Evolutionary conservation across 2,329 filamentous ascomycete species (phyloP), one percentile per base, ranked within the genome.

Genomic region (Setomelanomma holmii): DNA sequence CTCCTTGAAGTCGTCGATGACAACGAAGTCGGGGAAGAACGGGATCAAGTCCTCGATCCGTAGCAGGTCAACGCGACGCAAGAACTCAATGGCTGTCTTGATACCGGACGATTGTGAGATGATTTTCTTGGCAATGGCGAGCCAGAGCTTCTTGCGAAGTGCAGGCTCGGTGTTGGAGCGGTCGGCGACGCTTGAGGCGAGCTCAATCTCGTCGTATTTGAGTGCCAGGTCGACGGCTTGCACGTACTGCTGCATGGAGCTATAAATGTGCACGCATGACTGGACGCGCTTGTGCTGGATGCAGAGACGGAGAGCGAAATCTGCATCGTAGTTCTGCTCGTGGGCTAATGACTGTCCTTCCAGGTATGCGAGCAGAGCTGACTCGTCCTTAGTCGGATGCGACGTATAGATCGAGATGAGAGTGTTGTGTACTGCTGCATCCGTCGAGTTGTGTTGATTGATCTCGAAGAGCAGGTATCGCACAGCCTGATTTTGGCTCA

Each of bases 1-100:
- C 58, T 98, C 93, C 72, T 98, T 97, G 83, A 99, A 99, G 74
- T 98, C 95, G 71, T 99, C 95, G 56, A 99, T 98, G 45, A 98
- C 90, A 20, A 98, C 92, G 71, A 99, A 99, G 73, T 99, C 95
- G 0, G 95, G 95, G 77, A 99, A 99, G 80, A 99, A 97, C 0
- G 95, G 95, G 35, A 99, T 98, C 23, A 99, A 78, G 68, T 99
- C 95, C 77, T 99, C 95, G 58, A 99, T 99, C 58, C 89, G 89
- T 42, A 99, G 84, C 11, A 98, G 82, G 55, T 97, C 92, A 72
- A 93, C 97, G 8, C 91, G 88, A 63, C 91, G 91, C 11, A 98
- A 82, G 69, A 99, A 97, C 56, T 96, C 91, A 61, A 99, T 96
- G 2, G 95, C 95, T 1, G 76, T 73, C 56, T 80, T 97, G 81